A percentile compares a stretch with the other conserved stretches of the same genome.
phyloP scores from a whole-genome alignment of 2,329 filamentous ascomycete genomes.

The Aspergillus fijiensis region DNA sequence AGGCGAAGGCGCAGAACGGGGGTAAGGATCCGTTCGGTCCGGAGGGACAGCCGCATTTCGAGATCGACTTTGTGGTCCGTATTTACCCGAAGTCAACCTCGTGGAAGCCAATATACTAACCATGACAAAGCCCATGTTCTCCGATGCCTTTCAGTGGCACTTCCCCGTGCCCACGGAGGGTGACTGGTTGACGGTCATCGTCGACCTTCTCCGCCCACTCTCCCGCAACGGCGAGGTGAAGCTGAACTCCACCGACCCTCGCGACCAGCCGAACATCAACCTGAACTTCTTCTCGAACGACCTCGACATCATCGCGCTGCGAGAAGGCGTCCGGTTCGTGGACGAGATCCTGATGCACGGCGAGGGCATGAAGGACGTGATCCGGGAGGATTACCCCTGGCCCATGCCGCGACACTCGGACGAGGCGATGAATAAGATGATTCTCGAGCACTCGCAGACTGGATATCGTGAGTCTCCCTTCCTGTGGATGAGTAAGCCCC shows the following conservation, averaged over 20 bases:
- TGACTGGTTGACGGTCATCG: conserved; percentile 3
- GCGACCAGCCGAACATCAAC: background rate
- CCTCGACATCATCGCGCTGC: background rate
- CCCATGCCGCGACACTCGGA: conserved; percentile 2
- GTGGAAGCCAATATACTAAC: too few relatives aligned
- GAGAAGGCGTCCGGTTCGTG: background rate
- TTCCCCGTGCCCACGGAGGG: conserved; percentile 1
- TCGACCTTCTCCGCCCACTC: conserved; percentile 1
- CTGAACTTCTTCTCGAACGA: conserved; percentile 4
- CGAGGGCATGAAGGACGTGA: background rate
- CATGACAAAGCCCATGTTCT: background rate
- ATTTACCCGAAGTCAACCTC: too few relatives aligned
- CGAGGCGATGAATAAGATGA: conserved; percentile 3
- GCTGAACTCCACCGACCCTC: background rate
- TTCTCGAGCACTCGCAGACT: background rate
- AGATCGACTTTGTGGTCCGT: conserved; percentile 4
- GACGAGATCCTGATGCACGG: conserved; percentile 1
- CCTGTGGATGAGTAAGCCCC: background rate
- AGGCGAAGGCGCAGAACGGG: conserved; percentile 2
- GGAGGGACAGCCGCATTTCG: conserved; percentile 2
- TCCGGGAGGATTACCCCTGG: background rate
- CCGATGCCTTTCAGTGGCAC: conserved; percentile 3
- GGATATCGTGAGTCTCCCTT: background rate
- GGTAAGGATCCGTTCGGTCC: background rate
- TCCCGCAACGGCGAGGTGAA: conserved; percentile 4